Conservation (phyloP, 192 early-diverging fungal genomes). For the Geranomyces michiganensis region DNA sequence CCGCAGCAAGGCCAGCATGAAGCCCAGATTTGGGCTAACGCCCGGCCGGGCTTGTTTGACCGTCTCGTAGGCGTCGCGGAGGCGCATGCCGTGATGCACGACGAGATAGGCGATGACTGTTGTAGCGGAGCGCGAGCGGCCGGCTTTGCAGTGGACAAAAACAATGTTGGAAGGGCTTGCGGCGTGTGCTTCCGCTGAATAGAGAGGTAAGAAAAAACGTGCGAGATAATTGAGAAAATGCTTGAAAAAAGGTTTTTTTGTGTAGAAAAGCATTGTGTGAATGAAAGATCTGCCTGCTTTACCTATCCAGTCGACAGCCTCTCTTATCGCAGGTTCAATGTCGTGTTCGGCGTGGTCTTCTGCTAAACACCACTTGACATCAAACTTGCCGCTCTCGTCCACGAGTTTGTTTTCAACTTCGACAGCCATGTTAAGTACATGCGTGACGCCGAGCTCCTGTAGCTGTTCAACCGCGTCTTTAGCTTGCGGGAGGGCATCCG, state of each 20-base stretch:
- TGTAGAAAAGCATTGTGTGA: not conserved
- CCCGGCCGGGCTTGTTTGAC: slow-evolving; percentile 65
- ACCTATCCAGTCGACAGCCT: slow-evolving; percentile 72
- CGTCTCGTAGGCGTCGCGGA: slow-evolving; percentile 68
- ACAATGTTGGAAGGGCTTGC: slow-evolving; percentile 45
- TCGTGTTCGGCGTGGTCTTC: slow-evolving; percentile 74
- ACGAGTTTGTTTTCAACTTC: slow-evolving; percentile 63
- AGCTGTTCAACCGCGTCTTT: slow-evolving; percentile 57
- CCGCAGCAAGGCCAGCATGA: slow-evolving; percentile 68
- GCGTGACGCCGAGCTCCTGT: slow-evolving; percentile 53
- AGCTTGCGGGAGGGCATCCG: slow-evolving; percentile 59
- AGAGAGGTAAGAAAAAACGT: not conserved
- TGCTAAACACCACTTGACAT: slow-evolving; percentile 42
- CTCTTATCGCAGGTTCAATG: slow-evolving; percentile 60
- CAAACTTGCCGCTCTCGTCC: slow-evolving; percentile 49
- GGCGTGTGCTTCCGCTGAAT: slow-evolving; percentile 44
- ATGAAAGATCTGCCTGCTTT: slow-evolving; percentile 31
- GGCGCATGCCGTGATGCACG: slow-evolving; percentile 57
- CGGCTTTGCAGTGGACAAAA: slow-evolving; percentile 79
- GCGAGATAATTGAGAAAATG: not conserved
- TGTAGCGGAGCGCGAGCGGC: slow-evolving; percentile 70
- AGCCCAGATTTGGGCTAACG: slow-evolving; percentile 80
- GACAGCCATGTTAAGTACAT: slow-evolving; percentile 76
- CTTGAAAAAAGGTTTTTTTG: no score
- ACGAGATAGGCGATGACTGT: slow-evolving; percentile 73